A percentile compares a stretch with the other conserved stretches of the same genome.
These are phyloP conservation scores for Globisporangium perplexum DNA, from an alignment of 352 stramenopile genomes.

Conservation along the genomic window DNA sequence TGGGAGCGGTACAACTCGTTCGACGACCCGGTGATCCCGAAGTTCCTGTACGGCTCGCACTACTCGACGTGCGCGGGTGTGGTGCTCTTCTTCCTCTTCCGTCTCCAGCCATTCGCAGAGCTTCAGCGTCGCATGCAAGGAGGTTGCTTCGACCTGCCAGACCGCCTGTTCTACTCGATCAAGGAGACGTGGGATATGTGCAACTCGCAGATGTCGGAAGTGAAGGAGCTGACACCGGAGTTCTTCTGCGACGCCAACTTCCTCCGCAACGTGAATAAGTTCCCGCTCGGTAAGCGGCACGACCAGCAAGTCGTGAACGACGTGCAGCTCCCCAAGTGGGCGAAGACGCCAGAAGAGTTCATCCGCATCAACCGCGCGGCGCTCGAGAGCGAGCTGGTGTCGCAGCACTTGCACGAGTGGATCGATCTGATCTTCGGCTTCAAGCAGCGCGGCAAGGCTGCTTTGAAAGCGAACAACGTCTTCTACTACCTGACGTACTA, in stretches of 20 bases:
- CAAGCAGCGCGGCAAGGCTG: conserved; percentile 94
- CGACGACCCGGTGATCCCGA: conserved; percentile 85
- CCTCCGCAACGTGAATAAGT: conserved; percentile 94
- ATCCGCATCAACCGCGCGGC: conserved; percentile 93
- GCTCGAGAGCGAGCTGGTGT: conserved; percentile 98
- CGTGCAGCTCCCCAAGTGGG: conserved; percentile 97
- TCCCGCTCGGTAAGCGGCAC: conserved; percentile 91
- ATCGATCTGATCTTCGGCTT: conserved; percentile 99
- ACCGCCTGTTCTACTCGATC: conserved; percentile 97
- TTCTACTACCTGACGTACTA: conserved; percentile 95
- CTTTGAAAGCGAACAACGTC: conserved; percentile 94
- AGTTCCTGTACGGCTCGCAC: conserved; percentile 90
- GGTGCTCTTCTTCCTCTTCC: conserved; percentile 98
- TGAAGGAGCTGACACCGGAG: conserved; percentile 99
- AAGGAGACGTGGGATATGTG: conserved; percentile 96
- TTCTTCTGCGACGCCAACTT: conserved; percentile 96
- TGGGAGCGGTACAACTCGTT: conserved; percentile 94
- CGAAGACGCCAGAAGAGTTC: conserved; percentile 93
- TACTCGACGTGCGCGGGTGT: conserved; percentile 97
- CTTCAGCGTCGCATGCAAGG: conserved; percentile 96
- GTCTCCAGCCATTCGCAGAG: conserved; percentile 97
- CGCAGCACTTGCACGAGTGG: conserved; percentile 96
- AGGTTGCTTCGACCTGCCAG: conserved; percentile 96
- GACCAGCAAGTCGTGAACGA: conserved; percentile 85
- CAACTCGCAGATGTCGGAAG: conserved; percentile 95